Conservation (phyloP, 495 filamentous ascomycete species). For the Xeromyces bisporus region DNA sequence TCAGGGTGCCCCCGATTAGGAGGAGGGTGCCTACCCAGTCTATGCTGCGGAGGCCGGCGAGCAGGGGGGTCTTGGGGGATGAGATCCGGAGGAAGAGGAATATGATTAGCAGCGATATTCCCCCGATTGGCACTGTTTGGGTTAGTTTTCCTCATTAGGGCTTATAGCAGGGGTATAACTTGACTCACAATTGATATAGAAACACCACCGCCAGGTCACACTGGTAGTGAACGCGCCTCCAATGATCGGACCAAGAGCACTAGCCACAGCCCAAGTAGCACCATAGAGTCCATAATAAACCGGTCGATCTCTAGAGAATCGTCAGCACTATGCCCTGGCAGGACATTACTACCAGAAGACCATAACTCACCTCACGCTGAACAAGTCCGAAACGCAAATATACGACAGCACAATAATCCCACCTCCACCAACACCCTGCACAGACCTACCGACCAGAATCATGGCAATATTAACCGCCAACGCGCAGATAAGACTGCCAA, state of each 20-base stretch:
- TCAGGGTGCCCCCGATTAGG: conserved; percentile 60
- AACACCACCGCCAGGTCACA: conserved; percentile 46
- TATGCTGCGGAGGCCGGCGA: conserved; percentile 52
- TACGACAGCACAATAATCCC: conserved; percentile 68
- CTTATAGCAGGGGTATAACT: too few relatives aligned
- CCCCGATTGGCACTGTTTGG: conserved; percentile 47
- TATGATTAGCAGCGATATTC: conserved; percentile 47
- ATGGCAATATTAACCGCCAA: conserved; percentile 50
- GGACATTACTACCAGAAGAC: not conserved
- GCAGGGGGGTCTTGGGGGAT: conserved; percentile 54
- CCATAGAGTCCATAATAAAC: conserved; percentile 49
- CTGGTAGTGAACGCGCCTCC: conserved; percentile 58
- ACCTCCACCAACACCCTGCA: conserved; percentile 76
- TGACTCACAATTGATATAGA: conserved; percentile 48
- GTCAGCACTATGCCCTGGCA: conserved; percentile 4
- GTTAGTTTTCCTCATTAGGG: not conserved
- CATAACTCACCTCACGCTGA: conserved; percentile 48
- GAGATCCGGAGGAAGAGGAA: conserved; percentile 58
- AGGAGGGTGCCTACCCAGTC: conserved; percentile 59
- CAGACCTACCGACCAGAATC: conserved; percentile 55
- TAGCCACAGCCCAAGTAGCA: conserved; percentile 58
- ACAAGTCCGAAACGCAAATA: conserved; percentile 67
- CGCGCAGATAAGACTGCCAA: conserved; percentile 57
- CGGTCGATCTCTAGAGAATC: conserved; percentile 35
- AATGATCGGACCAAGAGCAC: conserved; percentile 55